Conservation (phyloP, 2,329 filamentous ascomycete species). For the Colletotrichum godetiae region DNA sequence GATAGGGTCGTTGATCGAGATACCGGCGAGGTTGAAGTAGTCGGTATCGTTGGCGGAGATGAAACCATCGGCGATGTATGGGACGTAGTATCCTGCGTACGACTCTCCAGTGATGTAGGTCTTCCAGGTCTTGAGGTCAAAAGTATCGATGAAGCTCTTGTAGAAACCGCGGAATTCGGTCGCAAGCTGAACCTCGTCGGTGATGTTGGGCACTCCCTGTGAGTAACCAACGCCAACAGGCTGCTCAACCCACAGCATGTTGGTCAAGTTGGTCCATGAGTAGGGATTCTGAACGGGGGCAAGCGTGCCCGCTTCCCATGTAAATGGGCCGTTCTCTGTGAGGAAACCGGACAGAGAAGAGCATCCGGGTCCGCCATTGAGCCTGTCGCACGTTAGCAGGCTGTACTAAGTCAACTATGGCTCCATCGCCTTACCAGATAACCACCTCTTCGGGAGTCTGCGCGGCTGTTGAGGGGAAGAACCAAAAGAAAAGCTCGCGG, state of each 20-base stretch:
- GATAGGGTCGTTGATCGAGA: conserved; percentile 79
- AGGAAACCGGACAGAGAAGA: conserved; percentile 75
- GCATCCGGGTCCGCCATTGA: conserved; percentile 56
- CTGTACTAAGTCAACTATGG: accelerated
- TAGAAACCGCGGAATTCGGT: conserved; percentile 83
- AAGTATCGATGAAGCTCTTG: conserved; percentile 80
- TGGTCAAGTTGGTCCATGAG: conserved; percentile 79
- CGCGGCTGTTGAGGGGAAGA: conserved; percentile 68
- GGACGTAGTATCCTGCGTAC: conserved; percentile 74
- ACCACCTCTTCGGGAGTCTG: conserved; percentile 67
- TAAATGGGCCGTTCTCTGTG: conserved; percentile 81
- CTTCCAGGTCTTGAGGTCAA: conserved; percentile 73
- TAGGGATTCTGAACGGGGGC: conserved; percentile 74
- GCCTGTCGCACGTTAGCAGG: background rate
- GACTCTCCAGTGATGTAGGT: conserved; percentile 81
- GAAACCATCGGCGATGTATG: conserved; percentile 80
- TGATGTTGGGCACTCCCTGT: conserved; percentile 72
- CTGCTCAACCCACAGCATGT: conserved; percentile 82
- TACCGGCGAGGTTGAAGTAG: conserved; percentile 76
- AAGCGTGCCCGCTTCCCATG: conserved; percentile 77
- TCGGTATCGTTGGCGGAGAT: conserved; percentile 72
- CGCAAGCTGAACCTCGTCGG: conserved; percentile 74
- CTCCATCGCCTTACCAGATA: conserved; percentile 57
- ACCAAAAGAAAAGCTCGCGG: conserved; percentile 72
- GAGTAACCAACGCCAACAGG: conserved; percentile 77